Evolutionary conservation across 192 early-diverging fungal species (phyloP), one percentile per base, ranked within the genome.

Genomic region (Kappamyces sp.): DNA sequence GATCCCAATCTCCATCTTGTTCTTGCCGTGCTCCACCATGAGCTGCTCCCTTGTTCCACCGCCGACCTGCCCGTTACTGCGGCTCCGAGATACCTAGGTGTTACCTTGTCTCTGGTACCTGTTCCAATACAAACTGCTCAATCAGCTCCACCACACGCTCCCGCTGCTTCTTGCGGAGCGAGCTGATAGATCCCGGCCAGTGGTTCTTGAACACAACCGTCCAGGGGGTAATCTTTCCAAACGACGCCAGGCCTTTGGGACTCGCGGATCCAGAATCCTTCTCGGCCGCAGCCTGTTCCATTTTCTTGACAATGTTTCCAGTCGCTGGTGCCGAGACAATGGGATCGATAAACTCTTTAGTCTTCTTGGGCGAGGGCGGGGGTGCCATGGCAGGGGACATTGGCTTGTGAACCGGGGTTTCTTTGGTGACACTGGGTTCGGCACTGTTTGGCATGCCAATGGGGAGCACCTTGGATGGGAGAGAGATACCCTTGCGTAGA

Each of bases 181-280:
- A 44, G 39, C 41, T 44, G 7, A 57, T 40, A 7, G 55, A 57
- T 40, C 55, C 55, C 31, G 55, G 55, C 42, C 47, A 44, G 38
- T 31, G 32, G 41, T 57, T 57, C 47, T 35, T 57, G 38, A 57
- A 35, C 31, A 57, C 55, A n/a, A 57, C 13, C 2, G 36, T 8
- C 36, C 38, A 57, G n/a, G 32, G 36, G 33, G 36, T 35, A 23
- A 57, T 44, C 31, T 36, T 35, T 9, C 55, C 55, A 41, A 44
- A 57, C 5, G 41, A 40, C 23, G 31, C 33, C 1, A 40, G 8
- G 32, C 44, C 23, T 46, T 46, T 46, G 12, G 44, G 44, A 46
- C 23, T 46, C 23, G 23, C 23, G 23, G 23, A 23, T 23, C 23
- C 23, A 23, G 23, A 23, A 23, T 23, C 23, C 23, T 23, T 23